Percentiles rank a stretch among this genome's conserved stretches.
These are phyloP conservation scores for Carex myosuroides DNA, from an alignment of 176 grass and related monocot species.

Conservation along the genomic window DNA sequence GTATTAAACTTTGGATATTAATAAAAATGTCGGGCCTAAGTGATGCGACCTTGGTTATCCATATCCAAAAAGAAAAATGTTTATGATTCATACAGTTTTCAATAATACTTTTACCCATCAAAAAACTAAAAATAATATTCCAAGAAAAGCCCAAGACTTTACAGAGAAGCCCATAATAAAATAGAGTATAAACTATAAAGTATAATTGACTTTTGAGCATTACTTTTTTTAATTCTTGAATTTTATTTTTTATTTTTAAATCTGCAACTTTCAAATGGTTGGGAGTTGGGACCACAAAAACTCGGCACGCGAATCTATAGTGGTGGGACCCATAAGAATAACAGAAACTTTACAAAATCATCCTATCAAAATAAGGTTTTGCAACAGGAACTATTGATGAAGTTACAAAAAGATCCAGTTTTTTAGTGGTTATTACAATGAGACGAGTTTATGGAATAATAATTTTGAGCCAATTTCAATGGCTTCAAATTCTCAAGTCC, in stretches of 20 bases:
- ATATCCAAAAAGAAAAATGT: background rate
- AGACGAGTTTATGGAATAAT: background rate
- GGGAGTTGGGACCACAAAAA: background rate
- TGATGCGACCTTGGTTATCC: no score
- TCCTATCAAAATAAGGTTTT: background rate
- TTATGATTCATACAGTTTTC: background rate
- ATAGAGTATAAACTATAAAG: background rate
- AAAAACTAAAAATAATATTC: background rate
- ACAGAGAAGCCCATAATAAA: background rate
- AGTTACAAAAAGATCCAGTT: background rate
- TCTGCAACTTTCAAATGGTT: background rate
- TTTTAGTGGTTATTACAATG: background rate
- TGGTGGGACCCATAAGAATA: background rate
- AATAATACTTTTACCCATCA: background rate
- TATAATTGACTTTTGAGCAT: background rate
- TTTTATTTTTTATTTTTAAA: no score
- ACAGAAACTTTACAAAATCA: background rate
- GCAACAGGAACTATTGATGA: background rate
- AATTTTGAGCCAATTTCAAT: background rate
- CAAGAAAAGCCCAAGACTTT: background rate
- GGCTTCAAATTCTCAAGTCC: background rate
- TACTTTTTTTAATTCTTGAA: background rate
- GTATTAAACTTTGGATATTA: no score
- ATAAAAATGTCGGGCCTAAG: no score
- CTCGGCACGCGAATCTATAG: background rate